Evolutionary conservation across 306 rosid genomes (phyloP).

Genomic region (Pyrus bretschneideri): DNA sequence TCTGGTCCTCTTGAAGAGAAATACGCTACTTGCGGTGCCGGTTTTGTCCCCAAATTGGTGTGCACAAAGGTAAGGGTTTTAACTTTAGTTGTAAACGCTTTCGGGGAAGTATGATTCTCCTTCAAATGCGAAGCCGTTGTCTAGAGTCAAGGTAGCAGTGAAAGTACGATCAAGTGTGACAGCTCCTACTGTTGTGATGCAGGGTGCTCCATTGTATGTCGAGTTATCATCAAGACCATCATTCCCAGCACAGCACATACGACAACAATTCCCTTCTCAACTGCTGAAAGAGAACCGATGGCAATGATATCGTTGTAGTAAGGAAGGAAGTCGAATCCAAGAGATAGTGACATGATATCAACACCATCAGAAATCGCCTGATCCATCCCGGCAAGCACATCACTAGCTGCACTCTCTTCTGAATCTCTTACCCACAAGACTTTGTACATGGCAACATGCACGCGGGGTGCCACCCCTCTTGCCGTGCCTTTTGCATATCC

Average conservation of each 20-base stretch:
- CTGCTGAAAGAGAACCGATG: too few species aligned
- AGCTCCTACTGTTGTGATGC: constrained; percentile 20
- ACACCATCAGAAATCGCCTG: too few species aligned
- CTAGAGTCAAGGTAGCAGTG: constrained; percentile 6
- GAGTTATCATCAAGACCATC: neutral
- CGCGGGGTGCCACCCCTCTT: too few species aligned
- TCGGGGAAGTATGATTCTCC: neutral
- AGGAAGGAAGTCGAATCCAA: too few species aligned
- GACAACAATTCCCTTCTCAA: too few species aligned
- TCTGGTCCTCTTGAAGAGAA: constrained; percentile 19
- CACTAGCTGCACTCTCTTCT: too few species aligned
- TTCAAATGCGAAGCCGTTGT: neutral
- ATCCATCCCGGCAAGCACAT: too few species aligned
- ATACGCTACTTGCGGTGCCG: neutral
- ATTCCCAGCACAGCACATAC: constrained; percentile 8
- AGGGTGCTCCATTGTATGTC: constrained; percentile 8
- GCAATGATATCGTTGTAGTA: too few species aligned
- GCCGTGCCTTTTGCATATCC: constrained; percentile 7
- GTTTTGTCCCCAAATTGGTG: constrained; percentile 2
- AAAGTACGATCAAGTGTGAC: constrained; percentile 16
- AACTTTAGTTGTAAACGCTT: neutral
- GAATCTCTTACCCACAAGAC: too few species aligned
- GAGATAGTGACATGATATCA: too few species aligned
- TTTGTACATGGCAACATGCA: too few species aligned
- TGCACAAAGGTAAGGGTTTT: neutral